These are phyloP conservation scores for Exophiala alcalophila DNA, from an alignment of 2,329 filamentous ascomycete species.

Conservation along the genomic window DNA sequence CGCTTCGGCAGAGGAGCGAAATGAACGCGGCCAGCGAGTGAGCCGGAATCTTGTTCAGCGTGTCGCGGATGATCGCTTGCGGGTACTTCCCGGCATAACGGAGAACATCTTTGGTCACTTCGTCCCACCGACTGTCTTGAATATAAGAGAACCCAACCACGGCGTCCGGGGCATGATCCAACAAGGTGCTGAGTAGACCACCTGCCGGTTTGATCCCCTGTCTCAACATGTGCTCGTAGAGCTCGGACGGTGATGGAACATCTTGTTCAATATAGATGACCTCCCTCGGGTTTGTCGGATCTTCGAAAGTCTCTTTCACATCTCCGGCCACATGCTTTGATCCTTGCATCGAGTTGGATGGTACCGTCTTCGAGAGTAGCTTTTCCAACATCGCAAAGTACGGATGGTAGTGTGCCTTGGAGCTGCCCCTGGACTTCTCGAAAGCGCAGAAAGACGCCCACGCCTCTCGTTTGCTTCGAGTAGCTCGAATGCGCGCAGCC, in stretches of 20 bases:
- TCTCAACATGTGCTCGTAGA: slow-evolving; percentile 51
- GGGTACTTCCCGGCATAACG: slow-evolving; percentile 21
- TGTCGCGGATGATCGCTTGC: slow-evolving; percentile 17
- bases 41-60: slow-evolving; percentile 35
- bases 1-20: slow-evolving; percentile 39
- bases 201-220: slow-evolving; percentile 44
- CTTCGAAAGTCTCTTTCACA: slow-evolving; percentile 52
- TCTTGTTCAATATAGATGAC: slow-evolving; percentile 55
- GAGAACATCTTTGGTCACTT: slow-evolving; percentile 31
- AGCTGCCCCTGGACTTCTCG: slow-evolving; percentile 40
- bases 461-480: slow-evolving; percentile 60
- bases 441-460: slow-evolving; percentile 63
- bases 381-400: slow-evolving; percentile 59
- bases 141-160: slow-evolving; percentile 45
- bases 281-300: slow-evolving; percentile 56
- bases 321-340: slow-evolving; percentile 49
- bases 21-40: slow-evolving; percentile 47
- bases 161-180: slow-evolving; percentile 44
- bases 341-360: slow-evolving; percentile 1
- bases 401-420: slow-evolving; percentile 30
- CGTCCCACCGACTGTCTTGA: slow-evolving; percentile 35
- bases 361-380: slow-evolving; percentile 43
- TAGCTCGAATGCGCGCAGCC: slow-evolving; percentile 58
- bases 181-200: slow-evolving; percentile 49
- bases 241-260: slow-evolving; percentile 51